Base-by-base conservation (phyloP, 805 yeast genomes). In the Helenozyma rhizophorensis region DNA sequence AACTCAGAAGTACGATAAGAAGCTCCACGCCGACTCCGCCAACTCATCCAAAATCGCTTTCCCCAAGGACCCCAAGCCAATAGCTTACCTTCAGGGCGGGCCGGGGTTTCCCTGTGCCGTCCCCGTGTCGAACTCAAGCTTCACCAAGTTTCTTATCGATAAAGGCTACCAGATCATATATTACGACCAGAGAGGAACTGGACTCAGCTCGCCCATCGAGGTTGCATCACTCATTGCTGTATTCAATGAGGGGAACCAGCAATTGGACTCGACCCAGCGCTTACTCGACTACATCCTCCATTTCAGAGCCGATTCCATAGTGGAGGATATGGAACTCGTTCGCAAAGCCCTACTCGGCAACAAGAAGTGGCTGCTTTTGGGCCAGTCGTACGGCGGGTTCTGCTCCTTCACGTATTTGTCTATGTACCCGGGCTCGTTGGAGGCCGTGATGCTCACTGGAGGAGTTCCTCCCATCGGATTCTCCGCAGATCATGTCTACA, bases 111-210 rank as follows among this genome's bases (percentile, higher is more conserved):
- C 70, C 2, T 57, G 74, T 28, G 41, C 53, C 6, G 61, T 62
- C 3, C 73, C 74, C 3, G 42, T 55, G 14, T 36, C 63, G 5
- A 57, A 59, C 30, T 44, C 61, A 1, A 65, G 68, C 1, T 49
- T 47, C 29, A 54, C 65, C n/a, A 62, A 68, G 27, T 58, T 51
- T 19, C 50, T 70, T 28, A 23, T 70, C 8, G 66, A 62, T 10
- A 52, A 54, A 23, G 75, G 71, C 2, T 68, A 59, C 42, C 65
- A 64, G 47, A 53, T 72, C 6, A 50, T 76, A 10, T 66, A 60
- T 25, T 52, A 73, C 29, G 83, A 76, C 54, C 82, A 76, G 48
- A 53, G 82, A 46, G 83, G 82, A n/a, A 76, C 82, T 1, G 83
- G 82, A 0, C 50, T 70, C 16, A 69, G 77, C 28, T 56, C 70